Conservation (phyloP, 2,329 filamentous ascomycete genomes). For the Cladosporium sphaerospermum region DNA sequence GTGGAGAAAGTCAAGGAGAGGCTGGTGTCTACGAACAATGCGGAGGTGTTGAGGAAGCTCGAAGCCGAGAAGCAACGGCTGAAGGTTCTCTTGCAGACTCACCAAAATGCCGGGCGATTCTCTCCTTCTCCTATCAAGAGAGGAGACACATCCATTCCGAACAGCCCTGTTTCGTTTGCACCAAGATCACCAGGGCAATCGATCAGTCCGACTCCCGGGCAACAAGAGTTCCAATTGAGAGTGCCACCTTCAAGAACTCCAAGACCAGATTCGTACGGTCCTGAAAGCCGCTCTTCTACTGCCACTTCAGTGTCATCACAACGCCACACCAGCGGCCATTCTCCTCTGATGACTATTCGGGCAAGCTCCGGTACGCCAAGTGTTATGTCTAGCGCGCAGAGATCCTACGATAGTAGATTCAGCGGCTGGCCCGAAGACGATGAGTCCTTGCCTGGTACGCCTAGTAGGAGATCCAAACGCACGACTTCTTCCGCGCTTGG, state of each 20-base stretch:
- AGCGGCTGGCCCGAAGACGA: slow-evolving; percentile 6
- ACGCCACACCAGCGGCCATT: background rate
- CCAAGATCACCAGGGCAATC: background rate
- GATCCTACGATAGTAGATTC: slow-evolving; percentile 5
- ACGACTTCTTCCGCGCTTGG: background rate
- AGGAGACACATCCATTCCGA: background rate
- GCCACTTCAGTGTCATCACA: slow-evolving; percentile 1
- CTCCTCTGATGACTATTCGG: background rate
- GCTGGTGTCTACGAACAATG: background rate
- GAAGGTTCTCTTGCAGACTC: background rate
- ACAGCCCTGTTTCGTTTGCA: background rate
- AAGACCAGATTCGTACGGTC: background rate
- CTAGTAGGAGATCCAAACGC: background rate
- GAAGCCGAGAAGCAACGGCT: slow-evolving; percentile 2
- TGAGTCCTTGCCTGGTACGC: background rate
- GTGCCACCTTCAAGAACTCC: background rate
- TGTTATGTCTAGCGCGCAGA: background rate
- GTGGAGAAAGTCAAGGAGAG: slow-evolving; percentile 4
- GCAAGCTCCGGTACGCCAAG: background rate
- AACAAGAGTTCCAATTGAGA: background rate
- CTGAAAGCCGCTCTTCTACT: background rate
- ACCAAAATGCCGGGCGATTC: background rate
- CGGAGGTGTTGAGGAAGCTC: background rate
- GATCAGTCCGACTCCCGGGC: background rate
- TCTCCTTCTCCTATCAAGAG: background rate